Percentiles rank a stretch among this genome's conserved stretches.
These are phyloP conservation scores for Clonostachys chloroleuca DNA, from an alignment of 2,329 filamentous ascomycete genomes.

Conservation along the genomic window DNA sequence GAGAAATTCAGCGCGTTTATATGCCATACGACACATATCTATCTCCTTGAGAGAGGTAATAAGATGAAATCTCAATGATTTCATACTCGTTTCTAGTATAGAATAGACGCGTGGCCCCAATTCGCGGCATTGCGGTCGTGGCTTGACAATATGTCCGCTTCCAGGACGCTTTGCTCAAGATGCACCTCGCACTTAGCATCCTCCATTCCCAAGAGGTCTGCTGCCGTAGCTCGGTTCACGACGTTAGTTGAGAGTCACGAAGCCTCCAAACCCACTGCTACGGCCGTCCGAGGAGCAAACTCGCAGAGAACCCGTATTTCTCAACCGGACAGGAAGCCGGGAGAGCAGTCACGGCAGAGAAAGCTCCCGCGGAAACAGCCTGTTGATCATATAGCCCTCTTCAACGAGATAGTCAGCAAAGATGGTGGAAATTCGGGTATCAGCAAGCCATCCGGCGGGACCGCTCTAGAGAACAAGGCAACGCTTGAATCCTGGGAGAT, in stretches of 20 bases:
- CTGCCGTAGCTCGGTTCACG: neutral
- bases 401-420: constrained; percentile 25
- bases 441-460: no score
- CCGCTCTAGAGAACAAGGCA: neutral
- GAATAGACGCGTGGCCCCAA: no score
- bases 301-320: neutral
- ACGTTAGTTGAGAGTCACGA: neutral
- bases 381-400: constrained; percentile 18
- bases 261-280: neutral
- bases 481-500: constrained; percentile 18
- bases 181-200: neutral
- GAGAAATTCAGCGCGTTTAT: no score
- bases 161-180: constrained; percentile 1
- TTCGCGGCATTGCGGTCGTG: no score
- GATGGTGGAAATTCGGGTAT: neutral
- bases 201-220: neutral
- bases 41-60: no score
- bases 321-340: neutral
- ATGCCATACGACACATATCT: no score
- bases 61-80: no score
- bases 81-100: no score
- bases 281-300: neutral
- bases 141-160: constrained; percentile 1
- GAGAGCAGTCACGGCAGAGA: neutral
- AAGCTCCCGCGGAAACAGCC: neutral